A percentile compares a stretch with the other conserved stretches of the same genome.
Conservation (phyloP, 169 alveolate genomes). For the Cryptosporidium ubiquitum region DNA sequence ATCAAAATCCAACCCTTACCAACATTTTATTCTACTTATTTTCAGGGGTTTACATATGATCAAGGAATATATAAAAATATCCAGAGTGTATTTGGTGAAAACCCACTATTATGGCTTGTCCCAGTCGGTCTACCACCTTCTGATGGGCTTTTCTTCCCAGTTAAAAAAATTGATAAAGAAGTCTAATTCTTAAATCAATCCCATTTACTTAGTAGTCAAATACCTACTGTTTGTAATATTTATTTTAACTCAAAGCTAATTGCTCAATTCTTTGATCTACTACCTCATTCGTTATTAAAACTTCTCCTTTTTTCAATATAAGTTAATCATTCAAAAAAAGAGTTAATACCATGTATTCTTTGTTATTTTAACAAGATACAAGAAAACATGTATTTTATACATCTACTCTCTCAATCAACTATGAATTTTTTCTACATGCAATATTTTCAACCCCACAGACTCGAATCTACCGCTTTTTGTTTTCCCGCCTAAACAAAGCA, state of each 20-base stretch:
- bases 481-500: constrained; percentile 43
- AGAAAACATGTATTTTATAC: not conserved
- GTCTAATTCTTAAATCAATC: not conserved
- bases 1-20: not conserved
- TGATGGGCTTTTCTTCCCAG: constrained; percentile 77
- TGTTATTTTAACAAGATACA: not conserved
- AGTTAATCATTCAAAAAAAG: not conserved
- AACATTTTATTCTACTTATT: not conserved
- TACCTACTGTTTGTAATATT: not conserved
- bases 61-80: constrained; percentile 76
- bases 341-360: no score
- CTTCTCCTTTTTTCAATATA: not conserved
- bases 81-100: constrained; percentile 77
- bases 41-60: constrained; percentile 72
- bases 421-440: not conserved
- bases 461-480: not conserved
- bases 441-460: constrained; percentile 4
- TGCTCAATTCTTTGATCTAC: not conserved
- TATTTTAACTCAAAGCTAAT: not conserved
- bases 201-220: not conserved
- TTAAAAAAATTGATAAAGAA: constrained; percentile 19
- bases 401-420: not conserved
- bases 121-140: constrained; percentile 79
- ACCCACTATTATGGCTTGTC: constrained; percentile 76
- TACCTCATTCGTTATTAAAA: not conserved